A percentile compares a stretch with the other conserved stretches of the same genome.
Conservation (phyloP, 2,329 filamentous ascomycete genomes). For the Huntiella moniliformis region DNA sequence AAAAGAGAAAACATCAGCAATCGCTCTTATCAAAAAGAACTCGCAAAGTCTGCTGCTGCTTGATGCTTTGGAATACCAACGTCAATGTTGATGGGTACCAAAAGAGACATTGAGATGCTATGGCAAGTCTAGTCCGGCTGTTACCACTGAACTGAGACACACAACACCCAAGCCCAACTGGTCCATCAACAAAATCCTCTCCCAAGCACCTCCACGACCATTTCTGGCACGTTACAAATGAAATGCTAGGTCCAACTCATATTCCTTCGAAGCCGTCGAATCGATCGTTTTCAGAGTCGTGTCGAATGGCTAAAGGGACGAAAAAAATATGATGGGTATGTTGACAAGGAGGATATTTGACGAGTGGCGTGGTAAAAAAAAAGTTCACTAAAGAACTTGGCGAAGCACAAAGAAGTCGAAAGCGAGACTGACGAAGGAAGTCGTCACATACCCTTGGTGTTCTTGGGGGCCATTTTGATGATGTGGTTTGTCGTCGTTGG, state of each 20-base stretch:
- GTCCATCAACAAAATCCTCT: background rate
- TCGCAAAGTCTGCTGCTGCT: slow-evolving; percentile 63
- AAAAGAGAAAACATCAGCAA: slow-evolving; percentile 41
- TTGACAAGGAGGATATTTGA: slow-evolving; percentile 5
- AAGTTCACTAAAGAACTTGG: background rate
- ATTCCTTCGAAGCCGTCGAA: background rate
- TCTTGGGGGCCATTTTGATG: slow-evolving; percentile 23
- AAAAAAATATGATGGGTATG: slow-evolving; percentile 1
- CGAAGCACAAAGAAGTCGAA: slow-evolving; percentile 1
- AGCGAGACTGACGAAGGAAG: slow-evolving; percentile 1
- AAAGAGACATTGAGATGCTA: background rate
- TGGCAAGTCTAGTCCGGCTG: too few relatives aligned
- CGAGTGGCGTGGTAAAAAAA: background rate
- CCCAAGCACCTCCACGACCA: too few relatives aligned
- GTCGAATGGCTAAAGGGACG: too few relatives aligned
- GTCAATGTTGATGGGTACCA: slow-evolving; percentile 1
- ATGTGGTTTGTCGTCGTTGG: slow-evolving; percentile 12
- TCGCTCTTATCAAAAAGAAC: slow-evolving; percentile 46
- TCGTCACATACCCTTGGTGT: slow-evolving; percentile 28
- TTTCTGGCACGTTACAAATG: too few relatives aligned
- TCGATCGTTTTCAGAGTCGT: slow-evolving; percentile 12
- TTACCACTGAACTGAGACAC: background rate
- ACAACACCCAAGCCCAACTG: background rate
- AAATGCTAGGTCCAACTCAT: too few relatives aligned
- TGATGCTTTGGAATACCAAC: slow-evolving; percentile 25